A percentile compares a stretch with the other conserved stretches of the same genome.
These are phyloP conservation scores for Plasmodium coatneyi DNA, from an alignment of 169 alveolate species.

Conservation along the genomic window DNA sequence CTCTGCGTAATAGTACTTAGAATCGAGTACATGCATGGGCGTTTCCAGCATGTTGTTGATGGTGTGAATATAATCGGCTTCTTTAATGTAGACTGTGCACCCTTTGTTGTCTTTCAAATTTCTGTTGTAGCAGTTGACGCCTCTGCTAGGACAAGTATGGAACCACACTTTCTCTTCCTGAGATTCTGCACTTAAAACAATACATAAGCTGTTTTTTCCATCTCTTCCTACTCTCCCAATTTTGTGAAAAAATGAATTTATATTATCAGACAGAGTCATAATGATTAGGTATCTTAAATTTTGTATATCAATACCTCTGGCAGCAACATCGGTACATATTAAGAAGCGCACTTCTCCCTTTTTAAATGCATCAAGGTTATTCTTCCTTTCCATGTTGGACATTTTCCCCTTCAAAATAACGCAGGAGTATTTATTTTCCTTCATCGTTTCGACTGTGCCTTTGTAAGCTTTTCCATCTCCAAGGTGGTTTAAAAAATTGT, in stretches of 20 bases:
- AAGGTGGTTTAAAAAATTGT: slow-evolving; percentile 67
- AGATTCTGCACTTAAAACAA: slow-evolving; percentile 70
- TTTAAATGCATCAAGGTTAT: slow-evolving; percentile 75
- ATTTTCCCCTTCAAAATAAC: slow-evolving; percentile 76
- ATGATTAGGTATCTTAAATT: slow-evolving; percentile 69
- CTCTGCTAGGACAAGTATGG: slow-evolving; percentile 75
- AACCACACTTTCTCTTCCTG: slow-evolving; percentile 78
- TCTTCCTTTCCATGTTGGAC: slow-evolving; percentile 67
- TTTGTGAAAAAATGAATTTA: slow-evolving; percentile 76
- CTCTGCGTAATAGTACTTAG: slow-evolving; percentile 52
- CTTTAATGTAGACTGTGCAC: slow-evolving; percentile 74
- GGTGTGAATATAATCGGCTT: slow-evolving; percentile 69
- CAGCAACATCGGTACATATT: slow-evolving; percentile 97
- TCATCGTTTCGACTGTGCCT: slow-evolving; percentile 40
- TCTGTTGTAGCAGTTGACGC: slow-evolving; percentile 70
- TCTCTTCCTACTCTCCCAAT: slow-evolving; percentile 80
- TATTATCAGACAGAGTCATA: slow-evolving; percentile 77
- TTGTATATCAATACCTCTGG: slow-evolving; percentile 98
- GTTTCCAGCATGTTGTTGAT: slow-evolving; percentile 54
- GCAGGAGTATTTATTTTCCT: slow-evolving; percentile 74
- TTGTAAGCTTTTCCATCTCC: slow-evolving; percentile 73
- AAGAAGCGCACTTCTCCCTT: slow-evolving; percentile 77
- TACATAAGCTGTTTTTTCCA: slow-evolving; percentile 75
- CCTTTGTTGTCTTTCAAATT: slow-evolving; percentile 75
- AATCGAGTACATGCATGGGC: slow-evolving; percentile 63